phyloP scores from a whole-genome alignment of 2,329 filamentous ascomycete species.

The Clarireedia paspali region DNA sequence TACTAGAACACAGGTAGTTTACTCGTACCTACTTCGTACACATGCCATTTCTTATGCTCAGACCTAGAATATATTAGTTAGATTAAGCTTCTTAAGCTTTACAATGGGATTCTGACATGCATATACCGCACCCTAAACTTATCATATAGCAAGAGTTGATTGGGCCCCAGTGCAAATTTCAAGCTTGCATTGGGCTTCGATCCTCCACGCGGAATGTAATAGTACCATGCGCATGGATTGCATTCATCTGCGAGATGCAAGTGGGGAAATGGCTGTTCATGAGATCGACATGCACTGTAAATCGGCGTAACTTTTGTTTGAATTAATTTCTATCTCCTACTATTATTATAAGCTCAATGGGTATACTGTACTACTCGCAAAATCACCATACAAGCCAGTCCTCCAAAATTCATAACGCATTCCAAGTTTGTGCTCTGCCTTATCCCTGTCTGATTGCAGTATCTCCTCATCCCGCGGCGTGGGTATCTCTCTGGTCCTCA shows the following conservation, averaged over 20 bases:
- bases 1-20: too few species aligned
- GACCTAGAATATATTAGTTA: too few species aligned
- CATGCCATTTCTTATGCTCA: too few species aligned
- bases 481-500: neutral
- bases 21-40: too few species aligned
- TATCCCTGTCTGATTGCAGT: neutral
- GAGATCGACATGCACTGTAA: neutral
- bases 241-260: neutral
- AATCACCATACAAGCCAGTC: constrained; percentile 9
- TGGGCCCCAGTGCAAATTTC: neutral
- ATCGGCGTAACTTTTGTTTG: neutral
- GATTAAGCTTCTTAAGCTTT: too few species aligned
- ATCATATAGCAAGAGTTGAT: neutral
- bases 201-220: neutral
- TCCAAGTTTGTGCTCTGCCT: neutral
- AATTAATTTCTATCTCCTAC: constrained; percentile 9
- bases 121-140: too few species aligned
- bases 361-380: constrained; percentile 12
- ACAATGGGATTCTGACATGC: too few species aligned
- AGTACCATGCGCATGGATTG: neutral
- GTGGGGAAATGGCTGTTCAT: neutral
- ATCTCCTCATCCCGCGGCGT: neutral
- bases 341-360: constrained; percentile 9
- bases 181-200: constrained; percentile 1
- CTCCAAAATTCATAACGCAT: constrained; percentile 8